phyloP scores from a whole-genome alignment of 1,139 yeast genomes.

The Debaryomyces fabryi region DNA sequence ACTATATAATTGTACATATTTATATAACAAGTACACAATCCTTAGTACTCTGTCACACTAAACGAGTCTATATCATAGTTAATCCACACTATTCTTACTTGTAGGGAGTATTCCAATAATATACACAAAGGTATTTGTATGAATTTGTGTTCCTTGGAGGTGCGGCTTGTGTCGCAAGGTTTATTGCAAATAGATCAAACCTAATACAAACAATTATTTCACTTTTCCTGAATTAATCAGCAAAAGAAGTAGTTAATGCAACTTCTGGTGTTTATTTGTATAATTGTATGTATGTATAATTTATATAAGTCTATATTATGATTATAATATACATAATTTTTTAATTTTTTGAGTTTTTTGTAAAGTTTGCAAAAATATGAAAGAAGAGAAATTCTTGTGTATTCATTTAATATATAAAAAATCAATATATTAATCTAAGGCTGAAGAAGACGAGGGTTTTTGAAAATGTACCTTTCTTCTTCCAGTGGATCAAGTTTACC shows the following conservation, averaged over 20 bases:
- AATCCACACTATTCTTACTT: background rate
- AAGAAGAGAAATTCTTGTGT: no score
- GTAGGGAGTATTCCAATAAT: background rate
- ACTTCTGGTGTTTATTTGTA: background rate
- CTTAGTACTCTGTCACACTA: background rate
- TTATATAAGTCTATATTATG: background rate
- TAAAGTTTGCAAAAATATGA: background rate
- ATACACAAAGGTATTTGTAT: background rate
- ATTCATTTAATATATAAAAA: no score
- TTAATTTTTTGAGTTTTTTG: background rate
- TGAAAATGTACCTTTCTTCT: no score
- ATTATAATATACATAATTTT: background rate
- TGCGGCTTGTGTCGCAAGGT: slow-evolving; percentile 4
- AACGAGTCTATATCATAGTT: background rate
- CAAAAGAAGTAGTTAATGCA: background rate
- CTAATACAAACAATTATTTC: background rate
- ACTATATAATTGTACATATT: background rate
- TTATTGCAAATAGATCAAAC: background rate
- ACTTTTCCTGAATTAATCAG: background rate
- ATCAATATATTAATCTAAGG: no score
- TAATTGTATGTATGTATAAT: background rate
- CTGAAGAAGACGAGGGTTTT: no score
- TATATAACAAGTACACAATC: background rate
- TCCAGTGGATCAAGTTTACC: no score
- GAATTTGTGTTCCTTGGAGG: background rate